phyloP scores from a whole-genome alignment of 1,139 yeast species.

The Hemisphaericaspora xylofermentans region DNA sequence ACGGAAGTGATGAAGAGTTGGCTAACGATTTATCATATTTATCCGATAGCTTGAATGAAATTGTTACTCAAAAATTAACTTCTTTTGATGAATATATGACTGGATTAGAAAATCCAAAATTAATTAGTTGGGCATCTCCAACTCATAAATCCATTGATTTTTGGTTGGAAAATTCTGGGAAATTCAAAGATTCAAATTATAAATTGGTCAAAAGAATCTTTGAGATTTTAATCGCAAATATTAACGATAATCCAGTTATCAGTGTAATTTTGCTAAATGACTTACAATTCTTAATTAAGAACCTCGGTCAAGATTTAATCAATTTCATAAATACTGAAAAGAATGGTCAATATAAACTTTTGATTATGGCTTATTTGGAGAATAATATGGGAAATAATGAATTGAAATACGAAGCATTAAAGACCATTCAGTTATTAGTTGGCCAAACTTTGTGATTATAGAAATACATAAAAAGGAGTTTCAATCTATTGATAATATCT shows the following conservation, averaged over 20 bases:
- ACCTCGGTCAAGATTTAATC: slow-evolving; percentile 62
- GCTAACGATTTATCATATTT: slow-evolving; percentile 66
- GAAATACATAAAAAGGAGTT: no score
- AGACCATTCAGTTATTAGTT: slow-evolving; percentile 88
- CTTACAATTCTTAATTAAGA: slow-evolving; percentile 42
- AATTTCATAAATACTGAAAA: slow-evolving; percentile 68
- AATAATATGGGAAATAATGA: slow-evolving; percentile 69
- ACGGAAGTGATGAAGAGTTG: slow-evolving; percentile 77
- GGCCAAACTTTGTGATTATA: slow-evolving; percentile 58
- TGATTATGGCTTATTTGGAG: slow-evolving; percentile 83
- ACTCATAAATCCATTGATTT: slow-evolving; percentile 86
- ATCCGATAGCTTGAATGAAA: slow-evolving; percentile 60
- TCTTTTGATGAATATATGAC: slow-evolving; percentile 91
- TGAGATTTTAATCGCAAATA: slow-evolving; percentile 31
- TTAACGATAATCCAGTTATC: slow-evolving; percentile 23
- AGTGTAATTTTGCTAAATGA: slow-evolving; percentile 56
- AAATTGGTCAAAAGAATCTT: slow-evolving; percentile 59
- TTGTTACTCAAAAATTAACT: slow-evolving; percentile 70
- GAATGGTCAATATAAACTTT: slow-evolving; percentile 54
- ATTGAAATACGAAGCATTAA: slow-evolving; percentile 91
- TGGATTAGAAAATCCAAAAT: slow-evolving; percentile 76
- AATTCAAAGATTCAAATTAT: slow-evolving; percentile 78
- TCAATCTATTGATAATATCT: no score
- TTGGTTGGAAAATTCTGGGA: slow-evolving; percentile 79
- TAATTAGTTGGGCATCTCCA: slow-evolving; percentile 83